Conservation (phyloP, 1,284 basidiomycete species). For the Heterobasidion occidentale region DNA sequence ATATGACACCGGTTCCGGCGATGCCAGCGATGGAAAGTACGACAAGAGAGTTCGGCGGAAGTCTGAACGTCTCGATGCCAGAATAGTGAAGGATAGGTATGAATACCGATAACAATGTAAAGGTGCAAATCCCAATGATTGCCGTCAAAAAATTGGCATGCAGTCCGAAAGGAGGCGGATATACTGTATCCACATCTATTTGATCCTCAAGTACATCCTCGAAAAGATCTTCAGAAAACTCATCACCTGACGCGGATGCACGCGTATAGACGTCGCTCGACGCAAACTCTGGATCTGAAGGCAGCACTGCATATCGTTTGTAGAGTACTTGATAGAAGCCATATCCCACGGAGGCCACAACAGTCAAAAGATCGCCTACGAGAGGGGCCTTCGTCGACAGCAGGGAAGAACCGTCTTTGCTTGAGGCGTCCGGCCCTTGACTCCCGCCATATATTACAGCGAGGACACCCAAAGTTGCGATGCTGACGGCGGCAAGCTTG, state of each 20-base stretch:
- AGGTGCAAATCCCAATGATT: constrained; percentile 58
- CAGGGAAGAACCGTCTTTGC: background rate
- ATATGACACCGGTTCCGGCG: constrained; percentile 56
- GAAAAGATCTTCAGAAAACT: constrained; percentile 10
- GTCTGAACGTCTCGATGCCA: constrained; percentile 49
- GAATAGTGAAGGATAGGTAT: constrained; percentile 60
- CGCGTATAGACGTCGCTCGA: constrained; percentile 35
- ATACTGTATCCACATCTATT: constrained; percentile 18
- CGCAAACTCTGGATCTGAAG: constrained; percentile 44
- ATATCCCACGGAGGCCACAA: constrained; percentile 61
- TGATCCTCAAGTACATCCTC: constrained; percentile 21
- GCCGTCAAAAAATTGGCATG: constrained; percentile 70
- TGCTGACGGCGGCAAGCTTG: constrained; percentile 57
- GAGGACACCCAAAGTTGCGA: constrained; percentile 71
- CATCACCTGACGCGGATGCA: constrained; percentile 23
- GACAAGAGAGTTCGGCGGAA: constrained; percentile 41
- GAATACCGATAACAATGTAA: constrained; percentile 61
- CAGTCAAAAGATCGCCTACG: constrained; percentile 68
- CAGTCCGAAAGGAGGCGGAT: constrained; percentile 69
- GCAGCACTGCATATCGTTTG: constrained; percentile 68
- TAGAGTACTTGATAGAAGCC: constrained; percentile 76
- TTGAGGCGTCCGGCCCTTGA: constrained; percentile 13
- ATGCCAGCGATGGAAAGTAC: constrained; percentile 51
- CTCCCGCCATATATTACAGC: constrained; percentile 73
- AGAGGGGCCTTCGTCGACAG: constrained; percentile 43